Conservation (phyloP, 805 yeast genomes). For the Candida ipomoeae region DNA sequence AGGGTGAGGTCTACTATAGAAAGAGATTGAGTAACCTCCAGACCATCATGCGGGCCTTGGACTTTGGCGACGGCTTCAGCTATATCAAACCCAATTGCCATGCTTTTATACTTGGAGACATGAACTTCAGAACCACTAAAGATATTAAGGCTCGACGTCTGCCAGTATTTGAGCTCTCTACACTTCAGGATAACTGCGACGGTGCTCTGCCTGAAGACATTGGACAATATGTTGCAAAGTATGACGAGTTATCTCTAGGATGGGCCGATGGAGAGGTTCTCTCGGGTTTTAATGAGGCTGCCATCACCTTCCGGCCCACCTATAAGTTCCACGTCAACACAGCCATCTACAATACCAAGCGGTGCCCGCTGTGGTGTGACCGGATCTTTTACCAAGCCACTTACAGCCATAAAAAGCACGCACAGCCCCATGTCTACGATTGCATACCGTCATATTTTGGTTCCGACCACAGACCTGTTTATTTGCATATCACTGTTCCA, state of each 20-base stretch:
- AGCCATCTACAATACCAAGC: constrained; percentile 48
- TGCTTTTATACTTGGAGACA: constrained; percentile 76
- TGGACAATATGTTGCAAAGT: constrained; percentile 23
- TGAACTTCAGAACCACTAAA: constrained; percentile 65
- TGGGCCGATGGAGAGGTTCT: constrained; percentile 44
- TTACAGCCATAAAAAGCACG: constrained; percentile 19
- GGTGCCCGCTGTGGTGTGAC: constrained; percentile 91
- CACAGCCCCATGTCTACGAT: constrained; percentile 40
- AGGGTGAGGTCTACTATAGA: constrained; percentile 48
- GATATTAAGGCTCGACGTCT: constrained; percentile 10
- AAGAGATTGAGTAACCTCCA: constrained; percentile 52
- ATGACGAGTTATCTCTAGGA: constrained; percentile 51
- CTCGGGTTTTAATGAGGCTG: constrained; percentile 61
- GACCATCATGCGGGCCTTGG: constrained; percentile 48
- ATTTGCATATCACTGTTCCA: constrained; percentile 47
- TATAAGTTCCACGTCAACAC: constrained; percentile 61
- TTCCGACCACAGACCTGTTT: constrained; percentile 85
- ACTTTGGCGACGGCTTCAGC: constrained; percentile 55
- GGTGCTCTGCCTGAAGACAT: constrained; percentile 6
- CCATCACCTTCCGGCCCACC: constrained; percentile 71
- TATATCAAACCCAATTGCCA: constrained; percentile 52
- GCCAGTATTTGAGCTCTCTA: constrained; percentile 19
- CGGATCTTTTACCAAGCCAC: constrained; percentile 61
- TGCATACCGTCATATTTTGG: constrained; percentile 44
- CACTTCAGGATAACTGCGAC: constrained; percentile 22